Base-by-base conservation (phyloP, 768 basidiomycete genomes). In the Exsudoporus frostii region DNA sequence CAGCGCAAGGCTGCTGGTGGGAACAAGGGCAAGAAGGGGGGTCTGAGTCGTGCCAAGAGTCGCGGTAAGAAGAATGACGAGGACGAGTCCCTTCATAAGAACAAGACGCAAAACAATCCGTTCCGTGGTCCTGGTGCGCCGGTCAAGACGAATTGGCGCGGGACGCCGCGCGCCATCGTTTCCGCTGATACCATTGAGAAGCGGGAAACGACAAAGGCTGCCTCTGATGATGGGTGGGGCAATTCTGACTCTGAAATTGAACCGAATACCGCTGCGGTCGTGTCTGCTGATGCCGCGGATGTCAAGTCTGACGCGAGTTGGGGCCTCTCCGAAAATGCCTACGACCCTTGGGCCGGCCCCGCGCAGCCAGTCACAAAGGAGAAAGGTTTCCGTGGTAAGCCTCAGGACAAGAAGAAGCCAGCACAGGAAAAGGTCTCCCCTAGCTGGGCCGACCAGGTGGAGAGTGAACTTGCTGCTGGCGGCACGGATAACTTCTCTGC, bases 121-220 rank as follows among this genome's bases (percentile, higher is more conserved):
- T 69, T 67, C 57, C 57, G 65, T 17, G 68, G 69, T 24, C 52
- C 65, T 10, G 68, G 69, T 10, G 69, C 65, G 3, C 63, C 67
- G 2, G 63, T 69, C 44, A 71, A 43, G 57, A 69, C 61, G 1
- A 69, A 63, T 34, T 69, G 68, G 68, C 65, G 65, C 5, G 65
- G 67, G 0, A 34, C 56, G 13, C 65, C 69, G 15, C 63, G 69
- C 5, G 51, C 49, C 14, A 65, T 71, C 25, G 61, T 69, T 4
- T 53, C 67, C 15, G 52, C 62, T 0, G 67, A 60, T 33, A 32
- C 51, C 15, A 59, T 69, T 0, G 69, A 65, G 54, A 41, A 61
- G 43, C 61, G 61, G 27, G 69, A 69, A 7, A 41, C 54, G 19
- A 14, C 44, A 15, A 54, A 60, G 22, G 43, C 5, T 25, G 42